These are phyloP conservation scores for Botrytis byssoidea DNA, from an alignment of 2,329 filamentous ascomycete genomes.

Conservation along the genomic window DNA sequence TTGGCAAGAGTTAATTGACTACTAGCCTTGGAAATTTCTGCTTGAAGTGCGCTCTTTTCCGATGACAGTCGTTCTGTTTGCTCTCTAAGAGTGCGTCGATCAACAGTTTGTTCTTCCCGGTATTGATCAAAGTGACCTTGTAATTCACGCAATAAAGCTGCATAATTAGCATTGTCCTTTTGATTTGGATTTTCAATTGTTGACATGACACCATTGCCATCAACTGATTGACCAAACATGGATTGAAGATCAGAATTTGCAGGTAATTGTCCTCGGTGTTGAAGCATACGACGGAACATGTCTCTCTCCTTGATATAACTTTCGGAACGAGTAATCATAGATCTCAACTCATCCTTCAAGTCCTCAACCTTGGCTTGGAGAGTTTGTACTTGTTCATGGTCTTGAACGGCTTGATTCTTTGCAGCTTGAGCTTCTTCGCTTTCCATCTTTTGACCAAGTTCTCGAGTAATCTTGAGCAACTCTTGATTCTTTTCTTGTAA, in stretches of 20 bases:
- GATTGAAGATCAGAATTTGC: slow-evolving; percentile 61
- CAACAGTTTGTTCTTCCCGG: slow-evolving; percentile 78
- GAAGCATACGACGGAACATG: slow-evolving; percentile 93
- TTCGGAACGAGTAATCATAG: slow-evolving; percentile 79
- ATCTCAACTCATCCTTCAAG: slow-evolving; percentile 81
- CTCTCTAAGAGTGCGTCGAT: slow-evolving; percentile 77
- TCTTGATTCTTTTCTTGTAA: slow-evolving; percentile 87
- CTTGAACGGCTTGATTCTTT: slow-evolving; percentile 60
- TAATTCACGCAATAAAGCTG: slow-evolving; percentile 78
- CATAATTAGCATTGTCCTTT: slow-evolving; percentile 66
- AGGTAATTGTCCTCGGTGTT: slow-evolving; percentile 65
- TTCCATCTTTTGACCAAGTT: slow-evolving; percentile 86
- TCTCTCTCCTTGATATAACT: slow-evolving; percentile 95
- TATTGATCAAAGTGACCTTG: slow-evolving; percentile 89
- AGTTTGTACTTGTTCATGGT: slow-evolving; percentile 70
- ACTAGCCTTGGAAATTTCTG: slow-evolving; percentile 73
- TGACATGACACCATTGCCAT: slow-evolving; percentile 54
- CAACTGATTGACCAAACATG: slow-evolving; percentile 69
- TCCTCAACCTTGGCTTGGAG: slow-evolving; percentile 71
- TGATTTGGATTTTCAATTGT: slow-evolving; percentile 56
- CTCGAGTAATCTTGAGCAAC: slow-evolving; percentile 75
- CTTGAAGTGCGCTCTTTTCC: slow-evolving; percentile 80
- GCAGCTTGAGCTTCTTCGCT: slow-evolving; percentile 76
- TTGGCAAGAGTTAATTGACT: slow-evolving; percentile 80
- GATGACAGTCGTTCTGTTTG: slow-evolving; percentile 79